A percentile compares a stretch with the other conserved stretches of the same genome.
phyloP scores from a whole-genome alignment of 139 green algal genomes.

The Gonium pectorale region DNA sequence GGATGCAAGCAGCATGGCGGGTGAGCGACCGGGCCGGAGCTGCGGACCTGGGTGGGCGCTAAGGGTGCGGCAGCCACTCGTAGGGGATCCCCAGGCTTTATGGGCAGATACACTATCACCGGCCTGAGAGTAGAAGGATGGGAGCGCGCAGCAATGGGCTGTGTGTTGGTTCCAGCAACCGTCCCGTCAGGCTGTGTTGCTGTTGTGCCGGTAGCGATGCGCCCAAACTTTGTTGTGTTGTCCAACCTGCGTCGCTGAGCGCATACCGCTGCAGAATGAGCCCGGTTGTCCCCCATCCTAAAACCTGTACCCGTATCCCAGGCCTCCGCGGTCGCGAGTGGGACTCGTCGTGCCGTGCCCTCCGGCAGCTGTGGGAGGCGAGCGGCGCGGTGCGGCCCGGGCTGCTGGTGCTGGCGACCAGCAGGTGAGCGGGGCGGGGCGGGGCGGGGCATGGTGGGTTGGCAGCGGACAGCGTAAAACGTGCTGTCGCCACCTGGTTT shows the following conservation, averaged over 20 bases:
- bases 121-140: background rate
- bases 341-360: background rate
- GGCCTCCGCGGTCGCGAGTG: slow-evolving; percentile 2
- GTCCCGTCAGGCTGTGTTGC: background rate
- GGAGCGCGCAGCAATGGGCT: background rate
- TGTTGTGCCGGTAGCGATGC: background rate
- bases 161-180: too few relatives aligned
- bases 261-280: background rate
- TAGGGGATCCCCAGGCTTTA: too few relatives aligned
- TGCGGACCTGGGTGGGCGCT: background rate
- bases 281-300: background rate
- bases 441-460: background rate
- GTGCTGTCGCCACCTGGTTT: background rate
- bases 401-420: slow-evolving; percentile 29
- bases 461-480: background rate
- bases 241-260: background rate
- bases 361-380: slow-evolving; percentile 16
- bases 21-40: too few relatives aligned
- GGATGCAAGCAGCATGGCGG: slow-evolving; percentile 3
- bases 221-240: background rate
- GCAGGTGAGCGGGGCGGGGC: slow-evolving; percentile 14
- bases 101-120: too few relatives aligned
- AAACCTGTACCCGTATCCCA: background rate
- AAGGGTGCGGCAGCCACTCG: background rate
- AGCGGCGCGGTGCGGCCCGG: slow-evolving; percentile 30